Percentiles rank a stretch among this genome's conserved stretches.
Conservation (phyloP, 345 rosid species). For the Gossypium turneri region DNA sequence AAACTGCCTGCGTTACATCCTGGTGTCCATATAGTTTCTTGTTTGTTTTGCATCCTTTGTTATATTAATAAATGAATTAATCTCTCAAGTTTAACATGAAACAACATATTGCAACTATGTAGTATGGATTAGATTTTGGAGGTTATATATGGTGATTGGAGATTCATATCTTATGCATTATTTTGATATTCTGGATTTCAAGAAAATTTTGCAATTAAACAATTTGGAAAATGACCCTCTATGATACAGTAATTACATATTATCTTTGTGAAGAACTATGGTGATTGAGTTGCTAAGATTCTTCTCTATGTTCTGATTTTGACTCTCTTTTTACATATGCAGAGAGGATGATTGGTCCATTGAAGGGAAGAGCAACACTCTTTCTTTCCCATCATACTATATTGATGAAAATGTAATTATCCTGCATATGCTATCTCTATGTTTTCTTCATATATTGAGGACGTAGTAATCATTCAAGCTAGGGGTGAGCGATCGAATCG, state of each 20-base stretch:
- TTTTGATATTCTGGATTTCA: not conserved
- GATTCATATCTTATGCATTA: not conserved
- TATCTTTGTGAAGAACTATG: not conserved
- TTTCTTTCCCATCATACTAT: slow-evolving; percentile 85
- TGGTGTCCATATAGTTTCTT: not conserved
- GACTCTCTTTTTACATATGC: slow-evolving; percentile 34
- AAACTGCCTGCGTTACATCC: not conserved
- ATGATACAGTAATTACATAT: not conserved
- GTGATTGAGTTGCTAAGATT: slow-evolving; percentile 7
- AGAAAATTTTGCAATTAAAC: not conserved
- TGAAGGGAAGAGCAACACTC: slow-evolving; percentile 63
- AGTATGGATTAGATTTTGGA: not conserved
- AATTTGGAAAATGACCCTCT: not conserved
- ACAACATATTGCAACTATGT: not conserved
- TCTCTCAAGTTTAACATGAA: not conserved
- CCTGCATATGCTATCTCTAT: slow-evolving; percentile 20
- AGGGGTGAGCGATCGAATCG: not conserved
- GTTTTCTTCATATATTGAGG: slow-evolving; percentile 13
- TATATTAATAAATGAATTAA: not conserved
- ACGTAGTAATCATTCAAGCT: not conserved
- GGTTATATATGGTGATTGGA: not conserved
- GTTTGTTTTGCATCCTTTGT: not conserved
- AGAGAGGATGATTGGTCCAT: slow-evolving; percentile 86
- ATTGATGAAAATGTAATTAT: slow-evolving; percentile 92
- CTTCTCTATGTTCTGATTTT: not conserved